phyloP scores from a whole-genome alignment of 306 rosid species.

The Rosa persica region DNA sequence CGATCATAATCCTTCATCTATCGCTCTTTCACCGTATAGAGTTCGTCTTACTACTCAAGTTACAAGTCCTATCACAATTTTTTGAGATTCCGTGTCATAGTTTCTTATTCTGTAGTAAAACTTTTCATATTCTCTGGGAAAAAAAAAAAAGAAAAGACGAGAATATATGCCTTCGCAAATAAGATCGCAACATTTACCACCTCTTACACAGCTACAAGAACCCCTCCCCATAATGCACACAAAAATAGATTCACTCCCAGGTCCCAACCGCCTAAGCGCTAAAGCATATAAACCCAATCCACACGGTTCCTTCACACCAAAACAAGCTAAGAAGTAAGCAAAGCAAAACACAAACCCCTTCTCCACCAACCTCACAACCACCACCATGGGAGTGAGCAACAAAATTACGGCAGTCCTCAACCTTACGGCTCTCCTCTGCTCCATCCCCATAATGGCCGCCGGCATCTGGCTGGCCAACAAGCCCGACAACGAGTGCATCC shows the following conservation, averaged over 20 bases:
- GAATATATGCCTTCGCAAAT: neutral
- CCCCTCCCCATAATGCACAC: neutral
- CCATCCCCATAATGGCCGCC: conserved; percentile 73
- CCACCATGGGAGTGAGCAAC: conserved; percentile 83
- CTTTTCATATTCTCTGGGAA: neutral
- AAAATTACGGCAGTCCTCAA: conserved; percentile 68
- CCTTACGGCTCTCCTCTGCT: conserved; percentile 62
- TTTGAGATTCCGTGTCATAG: no score
- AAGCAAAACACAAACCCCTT: conserved; percentile 1
- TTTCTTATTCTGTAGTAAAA: neutral
- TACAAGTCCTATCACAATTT: no score
- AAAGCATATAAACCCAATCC: conserved; percentile 2
- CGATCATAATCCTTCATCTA: no score
- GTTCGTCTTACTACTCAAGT: no score
- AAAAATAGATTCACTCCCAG: neutral
- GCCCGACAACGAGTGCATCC: conserved; percentile 77
- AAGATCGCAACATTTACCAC: neutral
- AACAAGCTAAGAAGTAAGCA: neutral
- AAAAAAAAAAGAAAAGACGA: neutral
- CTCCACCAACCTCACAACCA: neutral
- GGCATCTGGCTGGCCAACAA: conserved; percentile 94
- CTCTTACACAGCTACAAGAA: neutral
- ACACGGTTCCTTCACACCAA: neutral
- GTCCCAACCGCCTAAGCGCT: no score
- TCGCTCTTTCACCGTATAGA: no score